Base-by-base conservation (phyloP, 1,284 basidiomycete genomes). In the Malassezia slooffiae region DNA sequence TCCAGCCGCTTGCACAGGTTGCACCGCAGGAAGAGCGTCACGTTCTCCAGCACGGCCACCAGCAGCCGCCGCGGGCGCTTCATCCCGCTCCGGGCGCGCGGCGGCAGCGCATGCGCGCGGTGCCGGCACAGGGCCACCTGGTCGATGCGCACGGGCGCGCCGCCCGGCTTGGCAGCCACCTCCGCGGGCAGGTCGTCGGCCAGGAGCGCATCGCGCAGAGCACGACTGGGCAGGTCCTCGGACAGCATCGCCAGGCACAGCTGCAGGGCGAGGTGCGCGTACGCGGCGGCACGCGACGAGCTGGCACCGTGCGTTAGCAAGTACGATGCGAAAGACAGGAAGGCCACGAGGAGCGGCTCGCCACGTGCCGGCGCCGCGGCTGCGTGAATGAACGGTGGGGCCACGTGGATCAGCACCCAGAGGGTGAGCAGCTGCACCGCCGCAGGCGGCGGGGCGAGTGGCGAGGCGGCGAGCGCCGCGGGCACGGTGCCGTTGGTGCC, bases 1-100 rank as follows among this genome's bases (percentile, higher is more conserved):
- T 65, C 62, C 23, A 63, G 47, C 3, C 53, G 49, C 41, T 61
- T 63, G 36, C 58, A 55, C 28, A 61, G 56, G 38, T 65, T 65
- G 53, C 61, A 60, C 20, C 57, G 52, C 11, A 63, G 27, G 15
- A 50, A 61, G 32, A 58, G 52, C 11, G 52, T 51, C 19, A 51
- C 52, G 0, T 50, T 44, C 39, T 63, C 58, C 5, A 65, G 54
- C 5, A 56, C 44, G 23, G 39, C 42, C 5, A 60, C 54, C 20
- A 63, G 32, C n/a, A 63, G 50, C 8, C 58, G 52, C 17, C 46
- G 35, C 1, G 28, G 43, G 19, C 58, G 55, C 27, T 55, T 57
- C 12, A 39, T 45, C 11, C 57, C 43, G 6, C 54, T 48, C 4
- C 48, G 29, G 1, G 57, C 38, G 4, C 50, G 49, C 0, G 46